These are phyloP conservation scores for Dovyalis caffra DNA, from an alignment of 345 rosid species.

Conservation along the genomic window DNA sequence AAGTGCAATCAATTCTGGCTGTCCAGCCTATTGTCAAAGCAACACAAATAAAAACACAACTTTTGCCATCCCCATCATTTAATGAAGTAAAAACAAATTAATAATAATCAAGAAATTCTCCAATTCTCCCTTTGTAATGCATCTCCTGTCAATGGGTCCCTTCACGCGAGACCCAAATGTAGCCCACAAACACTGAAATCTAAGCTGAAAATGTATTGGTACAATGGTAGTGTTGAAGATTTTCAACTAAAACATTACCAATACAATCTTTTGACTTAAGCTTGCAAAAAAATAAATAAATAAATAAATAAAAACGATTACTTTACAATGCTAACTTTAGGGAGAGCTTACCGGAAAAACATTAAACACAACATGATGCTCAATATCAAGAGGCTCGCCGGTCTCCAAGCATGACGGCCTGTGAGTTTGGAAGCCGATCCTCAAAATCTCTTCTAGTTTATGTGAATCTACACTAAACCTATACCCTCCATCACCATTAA, in stretches of 20 bases:
- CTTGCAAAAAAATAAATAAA: too few relatives aligned
- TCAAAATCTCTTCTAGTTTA: conserved; percentile 78
- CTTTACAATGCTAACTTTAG: not conserved
- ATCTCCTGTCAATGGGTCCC: not conserved
- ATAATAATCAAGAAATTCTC: not conserved
- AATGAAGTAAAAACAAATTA: too few relatives aligned
- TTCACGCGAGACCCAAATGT: not conserved
- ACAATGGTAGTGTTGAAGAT: not conserved
- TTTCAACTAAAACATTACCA: not conserved
- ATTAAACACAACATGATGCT: conserved; percentile 81
- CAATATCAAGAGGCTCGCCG: conserved; percentile 86
- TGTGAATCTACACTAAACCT: conserved; percentile 63
- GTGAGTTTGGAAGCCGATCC: conserved; percentile 70
- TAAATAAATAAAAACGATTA: too few relatives aligned
- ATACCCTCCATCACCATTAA: conserved; percentile 90
- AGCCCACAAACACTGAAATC: not conserved
- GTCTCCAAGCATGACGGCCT: conserved; percentile 88
- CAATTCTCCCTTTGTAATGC: not conserved
- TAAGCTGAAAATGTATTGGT: not conserved
- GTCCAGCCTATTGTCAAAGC: conserved; percentile 59
- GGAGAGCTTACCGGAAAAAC: conserved; percentile 63
- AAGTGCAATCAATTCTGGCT: conserved; percentile 79
- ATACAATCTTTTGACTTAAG: too few relatives aligned
- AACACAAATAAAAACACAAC: not conserved
- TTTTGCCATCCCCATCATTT: not conserved